Percentiles rank a stretch among this genome's conserved stretches.
phyloP scores from a whole-genome alignment of 768 basidiomycete species.

The Kwoniella dendrophila region DNA sequence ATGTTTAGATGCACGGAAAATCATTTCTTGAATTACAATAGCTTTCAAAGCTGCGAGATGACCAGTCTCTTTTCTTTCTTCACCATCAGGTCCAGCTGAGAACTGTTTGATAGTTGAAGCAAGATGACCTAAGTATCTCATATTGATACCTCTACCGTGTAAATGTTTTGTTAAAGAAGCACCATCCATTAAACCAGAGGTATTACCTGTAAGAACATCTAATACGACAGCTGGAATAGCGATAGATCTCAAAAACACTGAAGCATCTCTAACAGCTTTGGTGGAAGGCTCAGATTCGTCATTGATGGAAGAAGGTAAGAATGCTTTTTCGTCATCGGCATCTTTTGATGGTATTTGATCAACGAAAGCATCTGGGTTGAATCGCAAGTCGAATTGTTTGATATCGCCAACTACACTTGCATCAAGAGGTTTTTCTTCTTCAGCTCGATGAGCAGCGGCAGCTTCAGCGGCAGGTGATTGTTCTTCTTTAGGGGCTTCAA shows the following conservation, averaged over 20 bases:
- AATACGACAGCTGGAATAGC: conserved; percentile 55
- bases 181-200: conserved; percentile 56
- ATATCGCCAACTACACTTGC: conserved; percentile 38
- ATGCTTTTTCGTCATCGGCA: conserved; percentile 27
- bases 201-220: conserved; percentile 52
- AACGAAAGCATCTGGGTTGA: conserved; percentile 60
- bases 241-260: conserved; percentile 55
- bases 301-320: conserved; percentile 38
- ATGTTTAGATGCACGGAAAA: conserved; percentile 58
- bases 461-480: conserved; percentile 32
- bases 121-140: conserved; percentile 59
- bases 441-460: conserved; percentile 36
- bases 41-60: conserved; percentile 48
- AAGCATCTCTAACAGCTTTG: conserved; percentile 59
- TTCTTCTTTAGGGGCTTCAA: conserved; percentile 26
- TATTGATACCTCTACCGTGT: conserved; percentile 59
- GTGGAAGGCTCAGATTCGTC: conserved; percentile 56
- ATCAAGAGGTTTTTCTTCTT: conserved; percentile 53
- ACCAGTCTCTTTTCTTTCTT: conserved; percentile 33
- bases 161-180: conserved; percentile 53
- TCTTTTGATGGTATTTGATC: conserved; percentile 45
- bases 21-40: conserved; percentile 58
- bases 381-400: conserved; percentile 56
- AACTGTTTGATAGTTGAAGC: conserved; percentile 50
- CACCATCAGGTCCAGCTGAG: conserved; percentile 37